Evolutionary conservation across 169 alveolate species (phyloP).

Genomic region (Cryptosporidium sp.): DNA sequence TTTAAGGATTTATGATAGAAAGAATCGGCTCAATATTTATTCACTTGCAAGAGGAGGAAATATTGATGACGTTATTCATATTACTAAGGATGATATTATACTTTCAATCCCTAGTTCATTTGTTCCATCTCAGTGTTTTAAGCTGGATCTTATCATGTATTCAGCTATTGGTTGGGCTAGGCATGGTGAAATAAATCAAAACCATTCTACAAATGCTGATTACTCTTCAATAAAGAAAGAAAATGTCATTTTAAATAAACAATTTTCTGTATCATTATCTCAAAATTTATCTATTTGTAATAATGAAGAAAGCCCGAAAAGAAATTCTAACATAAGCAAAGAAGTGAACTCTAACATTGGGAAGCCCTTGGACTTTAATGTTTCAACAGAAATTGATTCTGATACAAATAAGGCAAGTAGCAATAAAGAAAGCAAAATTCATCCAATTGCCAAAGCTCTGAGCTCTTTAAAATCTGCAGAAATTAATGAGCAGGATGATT

Average conservation of each 20-base stretch:
- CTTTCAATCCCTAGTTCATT: constrained; percentile 25
- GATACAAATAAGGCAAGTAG: neutral
- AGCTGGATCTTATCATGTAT: constrained; percentile 42
- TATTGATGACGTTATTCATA: constrained; percentile 33
- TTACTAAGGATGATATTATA: constrained; percentile 42
- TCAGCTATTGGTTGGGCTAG: constrained; percentile 58
- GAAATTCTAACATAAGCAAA: neutral
- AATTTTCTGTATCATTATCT: constrained; percentile 24
- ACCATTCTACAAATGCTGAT: neutral
- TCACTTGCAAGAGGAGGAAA: constrained; percentile 35
- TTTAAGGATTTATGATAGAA: constrained; percentile 52
- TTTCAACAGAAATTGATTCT: neutral
- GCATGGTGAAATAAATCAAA: neutral
- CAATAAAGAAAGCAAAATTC: neutral
- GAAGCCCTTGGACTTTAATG: neutral
- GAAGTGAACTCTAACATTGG: neutral
- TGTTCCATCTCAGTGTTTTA: constrained; percentile 39
- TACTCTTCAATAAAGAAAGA: neutral
- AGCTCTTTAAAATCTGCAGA: neutral
- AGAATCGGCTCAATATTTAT: constrained; percentile 12
- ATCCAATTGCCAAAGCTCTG: neutral
- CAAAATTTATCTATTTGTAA: constrained; percentile 4
- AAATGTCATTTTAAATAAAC: constrained; percentile 1
- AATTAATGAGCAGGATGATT: neutral
- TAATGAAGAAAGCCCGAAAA: neutral